Base-by-base conservation (phyloP, 2,329 filamentous ascomycete species). In the Aspergillus intermedius region DNA sequence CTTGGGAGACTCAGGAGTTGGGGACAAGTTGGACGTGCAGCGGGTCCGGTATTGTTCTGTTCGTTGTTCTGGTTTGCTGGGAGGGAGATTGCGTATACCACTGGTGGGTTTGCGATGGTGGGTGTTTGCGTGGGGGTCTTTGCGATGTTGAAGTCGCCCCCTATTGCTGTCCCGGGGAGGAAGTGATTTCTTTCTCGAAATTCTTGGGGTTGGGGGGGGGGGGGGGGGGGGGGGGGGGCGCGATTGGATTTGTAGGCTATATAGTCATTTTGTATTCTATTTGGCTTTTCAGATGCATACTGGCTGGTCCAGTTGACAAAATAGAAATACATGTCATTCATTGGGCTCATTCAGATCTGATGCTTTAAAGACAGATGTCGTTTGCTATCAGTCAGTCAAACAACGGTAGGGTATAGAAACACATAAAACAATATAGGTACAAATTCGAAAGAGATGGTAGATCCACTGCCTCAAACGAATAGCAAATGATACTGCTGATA, bases 41-140 rank as follows among this genome's bases (percentile, higher is more conserved):
- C 95, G 9, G 93, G 93, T 0, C 93, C 93, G 0, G 68, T 98
- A 4, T 72, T 95, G 32, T 98, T 98, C 65, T 97, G 93, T 53
- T 89, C 88, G 44, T 76, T 98, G 48, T 98, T 98, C 73, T 98
- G 93, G 93, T 98, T 93, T 93, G 91, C 89, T 5, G 93, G 93
- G 0, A 77, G 93, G 42, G 86, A 94, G 63, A 78, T 83, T 9
- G 93, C 93, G 2, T 98, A 97, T 68, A 77, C 76, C 1, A 77
- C 89, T 59, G 93, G 93, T 3, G 87, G 88, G 0, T 76, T 81
- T 10, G 90, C 89, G 4, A 95, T 97, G 74, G 69, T 87, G 4
- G 81, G 76, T 1, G 91, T 97, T 9, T 78, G 80, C 41, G 77
- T 76, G 9, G 70, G 89, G 21, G 88, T 86, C 0, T 86, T 95